These are phyloP conservation scores for Phaeotremella fagi DNA, from an alignment of 768 basidiomycete genomes.

Conservation along the genomic window DNA sequence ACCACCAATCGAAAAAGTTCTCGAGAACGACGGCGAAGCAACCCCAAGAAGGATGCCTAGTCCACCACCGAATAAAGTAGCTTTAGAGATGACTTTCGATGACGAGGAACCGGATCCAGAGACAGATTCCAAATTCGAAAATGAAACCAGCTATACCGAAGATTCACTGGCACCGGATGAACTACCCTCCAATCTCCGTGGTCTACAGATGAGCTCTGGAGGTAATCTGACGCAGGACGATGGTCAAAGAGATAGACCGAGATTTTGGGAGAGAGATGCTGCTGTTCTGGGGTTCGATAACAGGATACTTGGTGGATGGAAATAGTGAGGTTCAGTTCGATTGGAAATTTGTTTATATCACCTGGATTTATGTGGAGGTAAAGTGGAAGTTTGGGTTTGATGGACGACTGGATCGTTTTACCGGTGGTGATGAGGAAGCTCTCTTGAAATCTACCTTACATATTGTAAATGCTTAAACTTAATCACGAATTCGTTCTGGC, in stretches of 20 bases:
- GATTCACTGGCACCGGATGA: not conserved
- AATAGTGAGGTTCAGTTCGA: too few relatives aligned
- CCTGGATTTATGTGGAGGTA: too few relatives aligned
- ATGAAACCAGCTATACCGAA: not conserved
- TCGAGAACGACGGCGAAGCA: constrained; percentile 1
- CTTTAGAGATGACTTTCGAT: constrained; percentile 8
- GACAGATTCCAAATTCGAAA: constrained; percentile 3
- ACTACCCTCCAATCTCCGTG: too few relatives aligned
- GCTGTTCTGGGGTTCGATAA: not conserved
- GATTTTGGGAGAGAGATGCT: not conserved
- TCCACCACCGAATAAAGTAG: constrained; percentile 1
- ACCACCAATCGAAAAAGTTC: not conserved
- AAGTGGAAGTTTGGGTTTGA: too few relatives aligned
- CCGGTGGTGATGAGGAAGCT: too few relatives aligned
- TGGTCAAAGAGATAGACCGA: not conserved
- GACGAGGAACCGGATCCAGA: constrained; percentile 1
- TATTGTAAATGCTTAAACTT: too few relatives aligned
- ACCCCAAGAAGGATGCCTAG: not conserved
- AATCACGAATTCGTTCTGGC: too few relatives aligned
- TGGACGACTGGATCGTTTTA: too few relatives aligned
- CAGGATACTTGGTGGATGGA: not conserved
- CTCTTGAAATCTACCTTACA: too few relatives aligned
- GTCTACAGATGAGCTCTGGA: too few relatives aligned
- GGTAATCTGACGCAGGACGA: not conserved
- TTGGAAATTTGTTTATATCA: too few relatives aligned